Base-by-base conservation (phyloP, 2,329 filamentous ascomycete species). In the Tolypocladium cylindrosporum region DNA sequence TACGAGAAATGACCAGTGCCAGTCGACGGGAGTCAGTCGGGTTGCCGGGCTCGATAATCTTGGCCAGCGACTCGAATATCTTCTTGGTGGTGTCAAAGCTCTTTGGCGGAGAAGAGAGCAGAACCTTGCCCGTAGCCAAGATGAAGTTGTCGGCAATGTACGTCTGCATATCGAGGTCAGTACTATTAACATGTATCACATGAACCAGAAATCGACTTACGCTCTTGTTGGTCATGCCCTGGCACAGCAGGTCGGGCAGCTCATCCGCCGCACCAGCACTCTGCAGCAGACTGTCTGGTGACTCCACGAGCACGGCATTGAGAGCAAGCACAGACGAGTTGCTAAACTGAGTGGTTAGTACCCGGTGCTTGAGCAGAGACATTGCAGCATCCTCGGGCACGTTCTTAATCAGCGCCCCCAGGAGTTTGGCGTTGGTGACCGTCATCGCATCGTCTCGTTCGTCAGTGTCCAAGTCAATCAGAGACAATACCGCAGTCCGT, bases 331-430 rank as follows among this genome's bases (percentile, higher is more conserved):
- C 83, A 0, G 93, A 96, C 0, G 90, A 81, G 65, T 87, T 87
- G 63, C 79, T 92, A 66, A 89, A 87, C 59, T 91, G 82, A 9
- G 84, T 80, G 6, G 88, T 88, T 55, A 96, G 79, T n/a, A 94
- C 89, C 31, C 93, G 86, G 65, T 86, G 87, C 75, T 85, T 89
- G 55, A 83, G 72, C 57, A 84, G 67, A 16, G 67, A 67, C 19
- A 76, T 72, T 2, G 90, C 89, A 59, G 83, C 83, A 16, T 95
- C 89, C 37, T 81, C 73, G 0, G 91, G 86, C 8, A 97, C 82
- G 61, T 92, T 91, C 75, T 91, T 93, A 66, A 97, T 87, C 55
- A 99, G 81, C 3, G 91, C 91, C 55, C 92, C 93, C 16, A 99
- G 82, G 19, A 99, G 82, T 68, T 89, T 91, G 36, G 94, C 91